phyloP scores from a whole-genome alignment of 176 grass and related monocot species.

The Rhynchospora breviuscula region DNA sequence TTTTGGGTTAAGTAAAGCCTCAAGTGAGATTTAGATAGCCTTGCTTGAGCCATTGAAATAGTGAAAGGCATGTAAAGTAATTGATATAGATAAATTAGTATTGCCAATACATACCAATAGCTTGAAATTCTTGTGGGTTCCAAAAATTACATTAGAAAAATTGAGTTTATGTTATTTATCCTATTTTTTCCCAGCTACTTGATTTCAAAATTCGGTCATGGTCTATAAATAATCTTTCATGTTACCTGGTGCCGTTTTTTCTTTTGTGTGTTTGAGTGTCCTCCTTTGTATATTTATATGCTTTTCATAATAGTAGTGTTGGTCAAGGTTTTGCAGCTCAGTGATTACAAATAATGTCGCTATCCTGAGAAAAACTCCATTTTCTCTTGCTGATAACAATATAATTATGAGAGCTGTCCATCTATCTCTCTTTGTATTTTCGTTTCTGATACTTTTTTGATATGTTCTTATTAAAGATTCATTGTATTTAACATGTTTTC shows the following conservation, averaged over 20 bases:
- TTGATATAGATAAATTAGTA: too few relatives aligned
- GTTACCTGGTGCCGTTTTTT: not conserved
- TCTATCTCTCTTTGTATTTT: not conserved
- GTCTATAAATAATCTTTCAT: not conserved
- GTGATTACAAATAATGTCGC: conserved; percentile 16
- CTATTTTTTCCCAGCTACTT: not conserved
- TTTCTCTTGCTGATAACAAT: conserved; percentile 1
- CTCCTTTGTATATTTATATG: not conserved
- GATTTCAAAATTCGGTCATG: too few relatives aligned
- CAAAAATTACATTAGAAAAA: not conserved
- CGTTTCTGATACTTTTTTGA: not conserved
- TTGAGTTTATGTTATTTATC: not conserved
- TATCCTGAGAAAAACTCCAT: not conserved
- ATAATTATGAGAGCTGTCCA: conserved; percentile 3
- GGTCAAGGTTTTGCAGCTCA: not conserved
- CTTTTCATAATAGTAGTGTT: not conserved
- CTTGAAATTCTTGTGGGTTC: not conserved
- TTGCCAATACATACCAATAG: not conserved
- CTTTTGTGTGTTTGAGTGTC: not conserved
- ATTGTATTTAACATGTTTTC: not conserved
- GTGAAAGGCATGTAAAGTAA: not conserved
- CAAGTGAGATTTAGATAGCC: not conserved
- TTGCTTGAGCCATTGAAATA: not conserved
- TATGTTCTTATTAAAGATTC: not conserved
- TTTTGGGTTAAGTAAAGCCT: too few relatives aligned